Base-by-base conservation (phyloP, 2,329 filamentous ascomycete species). In the Colletotrichum sp. region DNA sequence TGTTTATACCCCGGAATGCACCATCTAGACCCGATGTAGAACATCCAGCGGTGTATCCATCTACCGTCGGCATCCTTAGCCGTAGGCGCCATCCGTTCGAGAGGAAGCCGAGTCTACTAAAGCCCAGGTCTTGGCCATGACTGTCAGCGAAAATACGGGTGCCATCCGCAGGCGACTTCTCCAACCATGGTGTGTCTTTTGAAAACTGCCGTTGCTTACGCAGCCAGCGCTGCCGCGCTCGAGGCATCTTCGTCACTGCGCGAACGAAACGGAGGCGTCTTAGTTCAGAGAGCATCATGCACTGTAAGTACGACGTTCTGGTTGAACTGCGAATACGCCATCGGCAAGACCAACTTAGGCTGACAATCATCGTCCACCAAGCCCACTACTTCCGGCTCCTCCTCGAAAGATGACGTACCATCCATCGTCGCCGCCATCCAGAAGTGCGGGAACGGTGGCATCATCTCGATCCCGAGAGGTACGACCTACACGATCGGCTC, bases 401-500 rank as follows among this genome's bases (percentile, higher is more conserved):
- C 48, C 3, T 82, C 81, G 2, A 81, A 78, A 1, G 86, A 89
- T 65, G 87, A 89, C 74, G 82, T 83, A 1, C 87, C 87, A 3
- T 85, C 86, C 3, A 88, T 89, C 60, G 78, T 80, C 43, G 81
- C 84, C 3, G 86, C 87, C 1, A 84, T 89, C 18, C 67, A 82
- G 16, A 79, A 78, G 13, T 88, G 86, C 69, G 32, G 78, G 4
- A 79, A 59, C 0, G 66, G 78, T 7, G 87, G 87, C n/a, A 87
- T 83, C 0, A 87, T 89, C 21, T 79, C 86, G 4, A 84, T 89
- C 39, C 86, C 87, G 0, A 79, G 82, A 0, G 83, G 82, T 12
- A 81, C 78, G 5, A 87, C 85, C 1, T 89, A 87, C 79, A 83
- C 83, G 72, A 80, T 89, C 32, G 85, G 85, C 72, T 86, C 85